These are phyloP conservation scores for Ophiocordyceps polyrhachis-furcata DNA, from an alignment of 2,329 filamentous ascomycete genomes.

Conservation along the genomic window DNA sequence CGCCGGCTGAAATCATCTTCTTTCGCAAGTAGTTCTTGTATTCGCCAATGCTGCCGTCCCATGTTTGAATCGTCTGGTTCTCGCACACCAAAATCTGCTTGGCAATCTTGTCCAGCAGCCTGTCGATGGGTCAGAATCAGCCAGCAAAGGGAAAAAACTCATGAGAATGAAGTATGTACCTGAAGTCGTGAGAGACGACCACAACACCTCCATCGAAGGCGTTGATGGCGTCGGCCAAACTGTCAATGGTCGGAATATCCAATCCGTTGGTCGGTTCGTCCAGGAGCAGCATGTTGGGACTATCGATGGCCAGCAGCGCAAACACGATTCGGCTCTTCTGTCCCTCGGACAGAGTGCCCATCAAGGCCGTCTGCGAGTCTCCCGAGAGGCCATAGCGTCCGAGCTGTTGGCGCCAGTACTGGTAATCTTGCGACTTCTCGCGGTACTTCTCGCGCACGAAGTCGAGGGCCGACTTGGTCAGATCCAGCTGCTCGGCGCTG, in stretches of 20 bases:
- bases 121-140: slow-evolving; percentile 14
- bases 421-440: slow-evolving; percentile 84
- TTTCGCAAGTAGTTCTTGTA: slow-evolving; percentile 99
- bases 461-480: slow-evolving; percentile 94
- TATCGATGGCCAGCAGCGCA: slow-evolving; percentile 82
- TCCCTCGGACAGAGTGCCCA: slow-evolving; percentile 93
- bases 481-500: slow-evolving; percentile 92
- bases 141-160: background rate
- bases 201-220: slow-evolving; percentile 92
- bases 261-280: slow-evolving; percentile 99
- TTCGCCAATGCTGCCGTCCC: slow-evolving; percentile 75
- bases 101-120: slow-evolving; percentile 96
- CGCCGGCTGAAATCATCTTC: slow-evolving; percentile 87
- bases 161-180: slow-evolving; percentile 35
- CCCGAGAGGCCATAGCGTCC: slow-evolving; percentile 86
- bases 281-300: slow-evolving; percentile 91
- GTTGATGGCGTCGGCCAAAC: slow-evolving; percentile 92
- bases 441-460: slow-evolving; percentile 94
- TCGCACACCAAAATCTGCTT: slow-evolving; percentile 99
- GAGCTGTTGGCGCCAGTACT: slow-evolving; percentile 98
- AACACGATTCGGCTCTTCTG: slow-evolving; percentile 98
- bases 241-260: slow-evolving; percentile 97
- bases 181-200: slow-evolving; percentile 97
- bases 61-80: slow-evolving; percentile 80
- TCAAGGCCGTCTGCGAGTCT: slow-evolving; percentile 86